These are phyloP conservation scores for Brettanomyces bruxellensis DNA, from an alignment of 805 yeast species.

Conservation along the genomic window DNA sequence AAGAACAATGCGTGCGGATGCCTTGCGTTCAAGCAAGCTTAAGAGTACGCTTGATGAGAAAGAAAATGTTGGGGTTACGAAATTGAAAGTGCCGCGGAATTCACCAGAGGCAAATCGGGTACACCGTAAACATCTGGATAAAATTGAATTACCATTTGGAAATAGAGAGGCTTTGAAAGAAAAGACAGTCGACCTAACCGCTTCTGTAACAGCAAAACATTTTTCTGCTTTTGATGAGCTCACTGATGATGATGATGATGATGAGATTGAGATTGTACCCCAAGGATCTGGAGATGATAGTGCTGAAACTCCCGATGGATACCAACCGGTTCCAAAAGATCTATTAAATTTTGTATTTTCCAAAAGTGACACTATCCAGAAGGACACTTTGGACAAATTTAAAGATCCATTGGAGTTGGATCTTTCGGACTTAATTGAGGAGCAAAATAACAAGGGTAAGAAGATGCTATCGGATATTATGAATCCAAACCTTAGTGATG, in stretches of 20 bases:
- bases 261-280: constrained; percentile 43
- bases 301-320: constrained; percentile 32
- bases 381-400: constrained; percentile 4
- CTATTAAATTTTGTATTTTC: constrained; percentile 20
- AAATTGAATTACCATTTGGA: background rate
- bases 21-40: background rate
- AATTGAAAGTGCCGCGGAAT: constrained; percentile 26
- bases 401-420: constrained; percentile 20
- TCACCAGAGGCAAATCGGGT: constrained; percentile 13
- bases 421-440: constrained; percentile 8
- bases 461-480: constrained; percentile 2
- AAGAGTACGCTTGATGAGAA: background rate
- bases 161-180: background rate
- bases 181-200: background rate
- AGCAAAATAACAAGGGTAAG: background rate
- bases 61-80: constrained; percentile 6
- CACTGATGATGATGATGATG: constrained; percentile 18
- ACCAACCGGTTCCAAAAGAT: constrained; percentile 31
- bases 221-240: constrained; percentile 4
- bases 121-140: background rate
- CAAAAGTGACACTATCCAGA: background rate
- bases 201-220: constrained; percentile 4
- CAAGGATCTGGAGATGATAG: constrained; percentile 16
- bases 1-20: background rate
- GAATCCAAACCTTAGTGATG: constrained; percentile 8